A percentile compares a stretch with the other conserved stretches of the same genome.
phyloP scores from a whole-genome alignment of 2,329 filamentous ascomycete genomes.

The Sordariomycetes sp. region DNA sequence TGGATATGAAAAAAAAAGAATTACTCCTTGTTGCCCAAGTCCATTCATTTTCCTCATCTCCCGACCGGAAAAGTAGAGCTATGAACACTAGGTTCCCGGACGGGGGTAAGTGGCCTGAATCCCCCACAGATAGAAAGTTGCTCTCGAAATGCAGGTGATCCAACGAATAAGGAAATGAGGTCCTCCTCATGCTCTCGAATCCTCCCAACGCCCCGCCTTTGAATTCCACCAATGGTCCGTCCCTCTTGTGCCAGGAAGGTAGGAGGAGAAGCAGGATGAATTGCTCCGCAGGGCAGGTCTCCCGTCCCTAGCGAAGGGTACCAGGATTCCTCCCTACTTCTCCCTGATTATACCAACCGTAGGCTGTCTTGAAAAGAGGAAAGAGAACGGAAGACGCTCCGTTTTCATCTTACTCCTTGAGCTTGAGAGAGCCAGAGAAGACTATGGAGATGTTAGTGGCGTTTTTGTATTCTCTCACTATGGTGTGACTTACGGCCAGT shows the following conservation, averaged over 20 bases:
- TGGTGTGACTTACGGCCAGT: background rate
- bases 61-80: background rate
- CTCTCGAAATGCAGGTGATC: constrained; percentile 1
- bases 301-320: background rate
- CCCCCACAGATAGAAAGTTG: background rate
- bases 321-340: background rate
- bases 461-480: background rate
- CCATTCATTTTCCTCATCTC: constrained; percentile 4
- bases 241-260: background rate
- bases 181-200: constrained; percentile 2
- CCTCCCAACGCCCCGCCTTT: background rate
- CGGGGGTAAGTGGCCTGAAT: background rate
- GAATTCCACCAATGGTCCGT: background rate
- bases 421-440: background rate
- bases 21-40: constrained; percentile 4
- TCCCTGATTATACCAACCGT: background rate
- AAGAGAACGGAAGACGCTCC: background rate
- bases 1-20: background rate
- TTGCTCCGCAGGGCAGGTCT: background rate
- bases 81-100: constrained; percentile 2
- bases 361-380: background rate
- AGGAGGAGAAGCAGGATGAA: background rate
- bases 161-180: constrained; percentile 1
- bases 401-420: background rate
- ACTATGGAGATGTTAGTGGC: background rate